A percentile compares a stretch with the other conserved stretches of the same genome.
phyloP scores from a whole-genome alignment of 2,329 filamentous ascomycete genomes.

The Magnaporthiopsis incrustans region DNA sequence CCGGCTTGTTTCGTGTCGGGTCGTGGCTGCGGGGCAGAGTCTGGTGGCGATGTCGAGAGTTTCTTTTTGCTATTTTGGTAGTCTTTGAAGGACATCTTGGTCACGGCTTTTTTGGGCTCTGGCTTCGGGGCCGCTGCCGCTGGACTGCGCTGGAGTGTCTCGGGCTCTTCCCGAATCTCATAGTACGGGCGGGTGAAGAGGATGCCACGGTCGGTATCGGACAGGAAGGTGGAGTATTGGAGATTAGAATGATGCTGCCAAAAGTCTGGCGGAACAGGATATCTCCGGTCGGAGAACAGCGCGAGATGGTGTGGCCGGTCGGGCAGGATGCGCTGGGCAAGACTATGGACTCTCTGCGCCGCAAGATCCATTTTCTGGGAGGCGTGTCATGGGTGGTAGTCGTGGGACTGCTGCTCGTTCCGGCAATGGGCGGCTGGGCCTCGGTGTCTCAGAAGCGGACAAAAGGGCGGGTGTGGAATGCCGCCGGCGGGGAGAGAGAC shows the following conservation, averaged over 20 bases:
- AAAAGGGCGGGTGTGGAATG: background rate
- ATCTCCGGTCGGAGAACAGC: constrained; percentile 38
- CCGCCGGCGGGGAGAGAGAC: background rate
- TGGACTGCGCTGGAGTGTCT: background rate
- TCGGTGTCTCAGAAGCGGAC: background rate
- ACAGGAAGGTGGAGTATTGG: constrained; percentile 50
- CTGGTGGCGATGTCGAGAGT: constrained; percentile 29
- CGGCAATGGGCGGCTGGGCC: background rate
- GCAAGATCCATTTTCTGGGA: constrained; percentile 17
- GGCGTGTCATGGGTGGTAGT: background rate
- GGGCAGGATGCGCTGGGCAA: constrained; percentile 17
- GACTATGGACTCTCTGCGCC: constrained; percentile 15
- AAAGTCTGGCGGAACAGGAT: constrained; percentile 32
- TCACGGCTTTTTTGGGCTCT: constrained; percentile 27
- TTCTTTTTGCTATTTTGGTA: constrained; percentile 44
- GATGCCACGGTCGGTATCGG: constrained; percentile 49
- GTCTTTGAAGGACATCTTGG: constrained; percentile 47
- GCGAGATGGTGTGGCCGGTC: constrained; percentile 39
- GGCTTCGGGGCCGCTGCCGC: constrained; percentile 15
- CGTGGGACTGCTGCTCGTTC: background rate
- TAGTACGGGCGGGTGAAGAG: constrained; percentile 49
- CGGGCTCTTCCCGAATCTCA: constrained; percentile 46
- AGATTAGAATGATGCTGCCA: constrained; percentile 38
- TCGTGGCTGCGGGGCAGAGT: constrained; percentile 13
- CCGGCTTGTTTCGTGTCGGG: constrained; percentile 10